Base-by-base conservation (phyloP, 768 basidiomycete genomes). In the Boletus pseudo-olivaceus region DNA sequence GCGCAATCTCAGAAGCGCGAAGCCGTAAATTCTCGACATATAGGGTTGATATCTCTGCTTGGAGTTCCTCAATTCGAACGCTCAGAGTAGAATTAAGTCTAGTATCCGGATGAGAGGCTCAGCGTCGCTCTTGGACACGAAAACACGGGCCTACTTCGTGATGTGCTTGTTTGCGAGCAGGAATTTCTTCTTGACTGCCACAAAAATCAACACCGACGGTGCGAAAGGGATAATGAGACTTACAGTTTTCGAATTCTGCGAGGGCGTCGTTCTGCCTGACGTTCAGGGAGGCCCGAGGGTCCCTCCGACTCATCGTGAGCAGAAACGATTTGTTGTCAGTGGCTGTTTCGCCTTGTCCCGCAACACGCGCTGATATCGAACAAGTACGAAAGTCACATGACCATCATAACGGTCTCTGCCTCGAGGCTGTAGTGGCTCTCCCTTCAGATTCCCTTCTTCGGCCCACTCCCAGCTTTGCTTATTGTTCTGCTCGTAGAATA, bases 101-200 rank as follows among this genome's bases (percentile, higher is more conserved):
- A 61, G 7, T 29, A 47, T 34, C 23, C 29, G 29, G 47, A 51
- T 15, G 29, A 47, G 35, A 55, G 34, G 29, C 38, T 62, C 51
- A 62, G 60, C 11, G 39, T 34, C 34, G 47, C 17, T 49, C 47
- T 38, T 47, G 43, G n/a, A 40, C 23, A 47, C 30, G n/a, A 48
- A 46, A 49, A 50, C 51, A 15, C 17, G 44, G 34, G 69, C 80
- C 37, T 62, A 91, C 90, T 92, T 93, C 26, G 90, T 91, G 67
- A 93, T 93, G 73, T 92, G 90, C 72, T 91, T 92, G 74, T 93
- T 93, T 54, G 90, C 89, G 55, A 91, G 84, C 20, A 93, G 78
- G 64, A 91, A 92, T 75, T 90, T 92, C 84, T 90, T 90, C 84
- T 92, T 92, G 78, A 92, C 90, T 93, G 67, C 70, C 70, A 77